Percentiles rank a stretch among this genome's conserved stretches.
Conservation (phyloP, 1,139 yeast genomes). For the Magnusiomyces paraingens region DNA sequence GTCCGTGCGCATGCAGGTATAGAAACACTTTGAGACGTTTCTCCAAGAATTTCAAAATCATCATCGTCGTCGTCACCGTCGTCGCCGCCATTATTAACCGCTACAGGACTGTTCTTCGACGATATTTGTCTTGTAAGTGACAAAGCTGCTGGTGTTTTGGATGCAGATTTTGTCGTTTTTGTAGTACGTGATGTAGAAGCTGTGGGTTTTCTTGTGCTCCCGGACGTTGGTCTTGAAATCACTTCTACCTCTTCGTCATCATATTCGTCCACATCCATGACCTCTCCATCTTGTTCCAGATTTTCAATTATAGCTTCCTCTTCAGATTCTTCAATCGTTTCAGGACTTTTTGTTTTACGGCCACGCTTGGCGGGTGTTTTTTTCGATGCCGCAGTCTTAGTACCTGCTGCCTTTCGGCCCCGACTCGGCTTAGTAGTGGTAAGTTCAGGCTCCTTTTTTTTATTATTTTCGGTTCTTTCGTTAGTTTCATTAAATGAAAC, state of each 20-base stretch:
- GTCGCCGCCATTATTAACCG: neutral
- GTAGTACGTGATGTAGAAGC: neutral
- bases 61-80: neutral
- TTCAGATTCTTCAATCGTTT: neutral
- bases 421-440: neutral
- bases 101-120: too few relatives aligned
- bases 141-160: neutral
- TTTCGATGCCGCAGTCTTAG: neutral
- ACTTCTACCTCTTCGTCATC: neutral
- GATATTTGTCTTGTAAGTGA: neutral
- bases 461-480: neutral
- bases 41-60: neutral
- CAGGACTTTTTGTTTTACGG: neutral
- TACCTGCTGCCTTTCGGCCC: neutral
- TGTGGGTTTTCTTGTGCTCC: neutral
- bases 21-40: neutral
- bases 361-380: neutral
- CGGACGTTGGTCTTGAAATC: neutral
- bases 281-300: neutral
- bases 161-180: neutral
- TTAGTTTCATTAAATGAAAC: neutral
- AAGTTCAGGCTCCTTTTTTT: neutral
- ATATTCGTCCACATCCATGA: neutral
- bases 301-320: neutral
- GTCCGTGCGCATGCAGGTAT: neutral